Percentiles rank a stretch among this genome's conserved stretches.
Evolutionary conservation across 2,329 filamentous ascomycete genomes (phyloP).

Genomic region (Ophiostoma tasmaniense): DNA sequence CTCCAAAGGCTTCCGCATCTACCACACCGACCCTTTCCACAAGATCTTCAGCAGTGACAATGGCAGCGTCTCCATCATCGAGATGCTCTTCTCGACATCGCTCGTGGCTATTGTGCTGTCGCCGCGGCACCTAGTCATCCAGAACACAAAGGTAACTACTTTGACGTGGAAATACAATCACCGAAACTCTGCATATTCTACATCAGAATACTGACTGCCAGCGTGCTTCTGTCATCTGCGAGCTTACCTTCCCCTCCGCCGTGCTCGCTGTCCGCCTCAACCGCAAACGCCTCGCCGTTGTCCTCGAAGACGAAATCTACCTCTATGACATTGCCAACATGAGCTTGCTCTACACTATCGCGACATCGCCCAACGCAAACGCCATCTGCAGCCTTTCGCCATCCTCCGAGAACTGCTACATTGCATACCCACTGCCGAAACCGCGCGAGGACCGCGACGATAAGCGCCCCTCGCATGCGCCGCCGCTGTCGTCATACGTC

Average conservation of each 20-base stretch:
- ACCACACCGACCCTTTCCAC: slow-evolving; percentile 91
- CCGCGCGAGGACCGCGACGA: slow-evolving; percentile 52
- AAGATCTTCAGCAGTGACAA: slow-evolving; percentile 93
- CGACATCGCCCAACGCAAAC: slow-evolving; percentile 85
- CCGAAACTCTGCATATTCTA: too few species aligned
- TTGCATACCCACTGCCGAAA: slow-evolving; percentile 84
- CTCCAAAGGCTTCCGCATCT: slow-evolving; percentile 89
- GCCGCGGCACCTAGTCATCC: slow-evolving; percentile 84
- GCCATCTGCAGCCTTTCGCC: slow-evolving; percentile 89
- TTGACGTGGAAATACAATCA: too few species aligned
- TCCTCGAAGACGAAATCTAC: slow-evolving; percentile 94
- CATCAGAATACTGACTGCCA: slow-evolving; percentile 25
- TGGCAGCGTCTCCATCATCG: slow-evolving; percentile 88
- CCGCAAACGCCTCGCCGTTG: slow-evolving; percentile 83
- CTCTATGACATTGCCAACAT: slow-evolving; percentile 99
- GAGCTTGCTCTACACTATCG: slow-evolving; percentile 85
- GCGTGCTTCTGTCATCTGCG: slow-evolving; percentile 80
- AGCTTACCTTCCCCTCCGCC: slow-evolving; percentile 95
- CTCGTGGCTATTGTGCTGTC: slow-evolving; percentile 89
- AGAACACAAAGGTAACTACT: slow-evolving; percentile 90
- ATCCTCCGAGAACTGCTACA: slow-evolving; percentile 90
- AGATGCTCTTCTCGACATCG: slow-evolving; percentile 98
- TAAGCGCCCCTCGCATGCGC: slow-evolving; percentile 68
- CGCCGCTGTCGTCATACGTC: slow-evolving; percentile 68
- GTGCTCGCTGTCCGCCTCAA: slow-evolving; percentile 91